These are phyloP conservation scores for Hymenoscyphus scutula DNA, from an alignment of 2,329 filamentous ascomycete genomes.

Conservation along the genomic window DNA sequence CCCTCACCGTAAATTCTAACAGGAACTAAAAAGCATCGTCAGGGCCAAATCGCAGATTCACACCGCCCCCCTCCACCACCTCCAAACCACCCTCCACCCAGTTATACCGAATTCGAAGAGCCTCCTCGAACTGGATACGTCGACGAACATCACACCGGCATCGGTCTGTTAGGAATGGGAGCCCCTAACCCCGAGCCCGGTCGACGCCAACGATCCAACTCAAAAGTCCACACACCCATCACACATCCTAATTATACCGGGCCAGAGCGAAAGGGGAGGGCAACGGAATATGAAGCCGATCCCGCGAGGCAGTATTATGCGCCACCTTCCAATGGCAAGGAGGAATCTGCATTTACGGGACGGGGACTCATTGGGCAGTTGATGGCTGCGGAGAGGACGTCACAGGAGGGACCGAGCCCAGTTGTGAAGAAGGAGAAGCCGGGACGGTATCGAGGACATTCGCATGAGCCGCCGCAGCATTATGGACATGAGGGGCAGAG, in stretches of 20 bases:
- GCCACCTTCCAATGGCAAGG: neutral
- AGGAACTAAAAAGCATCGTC: neutral
- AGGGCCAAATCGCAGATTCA: neutral
- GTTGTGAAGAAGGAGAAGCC: neutral
- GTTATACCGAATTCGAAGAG: neutral
- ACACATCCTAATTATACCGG: constrained; percentile 8
- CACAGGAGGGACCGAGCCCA: neutral
- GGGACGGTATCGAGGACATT: neutral
- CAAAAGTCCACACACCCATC: neutral
- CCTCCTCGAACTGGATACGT: neutral
- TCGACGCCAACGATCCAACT: neutral
- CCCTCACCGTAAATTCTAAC: neutral
- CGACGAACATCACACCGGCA: neutral
- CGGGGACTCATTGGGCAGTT: constrained; percentile 2
- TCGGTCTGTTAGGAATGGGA: constrained; percentile 5
- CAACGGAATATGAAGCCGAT: neutral
- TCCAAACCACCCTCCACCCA: neutral
- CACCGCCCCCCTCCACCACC: neutral
- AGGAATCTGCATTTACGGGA: neutral
- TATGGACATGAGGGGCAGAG: too few relatives aligned
- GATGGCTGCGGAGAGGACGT: constrained; percentile 3
- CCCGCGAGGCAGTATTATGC: constrained; percentile 4
- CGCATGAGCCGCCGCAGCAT: neutral
- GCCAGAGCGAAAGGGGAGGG: neutral
- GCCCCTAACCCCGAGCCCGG: neutral